phyloP scores from a whole-genome alignment of 2,329 filamentous ascomycete species.

The Colletotrichum truncatum region DNA sequence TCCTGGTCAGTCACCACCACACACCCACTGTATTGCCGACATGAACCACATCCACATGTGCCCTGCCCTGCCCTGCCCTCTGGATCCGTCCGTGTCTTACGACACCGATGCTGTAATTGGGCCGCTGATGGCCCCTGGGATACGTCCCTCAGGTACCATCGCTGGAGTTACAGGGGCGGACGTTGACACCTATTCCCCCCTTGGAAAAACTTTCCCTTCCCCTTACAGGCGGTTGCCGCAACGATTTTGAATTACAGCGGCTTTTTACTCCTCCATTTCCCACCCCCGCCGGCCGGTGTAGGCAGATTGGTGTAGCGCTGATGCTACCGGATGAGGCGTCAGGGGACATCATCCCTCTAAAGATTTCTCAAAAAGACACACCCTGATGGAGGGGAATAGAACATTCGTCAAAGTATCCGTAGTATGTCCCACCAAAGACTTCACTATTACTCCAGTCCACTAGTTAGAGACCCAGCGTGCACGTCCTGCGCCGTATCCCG shows the following conservation, averaged over 20 bases:
- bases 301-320: not conserved
- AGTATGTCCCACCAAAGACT: too few species aligned
- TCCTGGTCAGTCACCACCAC: not conserved
- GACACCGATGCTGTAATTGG: constrained; percentile 18
- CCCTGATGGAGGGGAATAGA: too few species aligned
- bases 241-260: constrained; percentile 3
- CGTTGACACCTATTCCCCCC: constrained; percentile 12
- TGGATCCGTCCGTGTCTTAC: not conserved
- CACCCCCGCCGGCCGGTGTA: constrained; percentile 5
- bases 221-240: constrained; percentile 27
- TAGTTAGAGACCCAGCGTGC: constrained; percentile 7
- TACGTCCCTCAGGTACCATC: not conserved
- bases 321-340: constrained; percentile 19
- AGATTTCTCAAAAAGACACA: too few species aligned
- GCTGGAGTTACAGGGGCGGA: constrained; percentile 18
- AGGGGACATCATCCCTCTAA: too few species aligned
- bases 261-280: not conserved
- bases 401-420: not conserved
- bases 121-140: not conserved
- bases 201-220: not conserved
- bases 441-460: not conserved
- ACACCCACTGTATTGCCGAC: constrained; percentile 15
- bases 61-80: constrained; percentile 6
- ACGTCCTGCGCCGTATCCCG: constrained; percentile 12
- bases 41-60: constrained; percentile 18